Evolutionary conservation across 2,329 filamentous ascomycete species (phyloP), one percentile per base, ranked within the genome.

Genomic region (Conoideocrella luteorostrata): DNA sequence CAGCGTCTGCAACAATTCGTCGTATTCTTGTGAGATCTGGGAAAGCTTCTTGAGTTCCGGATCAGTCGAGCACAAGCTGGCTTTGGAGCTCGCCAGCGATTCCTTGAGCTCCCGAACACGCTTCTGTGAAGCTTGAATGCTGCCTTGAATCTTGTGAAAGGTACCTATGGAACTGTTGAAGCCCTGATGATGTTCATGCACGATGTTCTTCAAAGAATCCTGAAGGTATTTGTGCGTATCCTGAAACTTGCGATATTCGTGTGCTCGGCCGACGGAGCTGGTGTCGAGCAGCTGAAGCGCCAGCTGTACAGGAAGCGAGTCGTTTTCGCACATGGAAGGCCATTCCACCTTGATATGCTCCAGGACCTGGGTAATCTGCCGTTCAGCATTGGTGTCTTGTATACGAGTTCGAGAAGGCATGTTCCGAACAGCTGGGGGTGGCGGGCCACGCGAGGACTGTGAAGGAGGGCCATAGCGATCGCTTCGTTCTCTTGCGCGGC

Each of bases 91-190:
- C 12, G 82, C 77, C 45, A 98, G 71, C n/a, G 88, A 88, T 45
- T 89, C 81, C 62, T 91, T 93, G 49, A 98, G 71, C 11, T 75
- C 72, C 46, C 91, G 81, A 43, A 98, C 88, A 47, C 88, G 82
- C 56, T 82, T 82, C 65, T 98, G 93, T 13, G 89, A 95, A 40
- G 80, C 74, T 56, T 91, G 86, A 52, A 98, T 93, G 65, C 88
- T 95, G 41, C 83, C 81, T 64, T 98, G 93, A 49, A 98, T 98
- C 66, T 95, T 96, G 71, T 98, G 94, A 60, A 97, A 98, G 17
- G 91, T 97, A 63, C 91, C 93, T 50, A 98, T 97, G 40, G 91
- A 96, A 64, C 88, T 95, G 68, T 97, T 98, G 75, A 98, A 98
- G 37, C 93, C 94, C 64, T 98, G 93, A 60, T 98, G 91, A 60